Percentiles rank a stretch among this genome's conserved stretches.
phyloP scores from a whole-genome alignment of 257 asterid species.

The Petrea volubilis region DNA sequence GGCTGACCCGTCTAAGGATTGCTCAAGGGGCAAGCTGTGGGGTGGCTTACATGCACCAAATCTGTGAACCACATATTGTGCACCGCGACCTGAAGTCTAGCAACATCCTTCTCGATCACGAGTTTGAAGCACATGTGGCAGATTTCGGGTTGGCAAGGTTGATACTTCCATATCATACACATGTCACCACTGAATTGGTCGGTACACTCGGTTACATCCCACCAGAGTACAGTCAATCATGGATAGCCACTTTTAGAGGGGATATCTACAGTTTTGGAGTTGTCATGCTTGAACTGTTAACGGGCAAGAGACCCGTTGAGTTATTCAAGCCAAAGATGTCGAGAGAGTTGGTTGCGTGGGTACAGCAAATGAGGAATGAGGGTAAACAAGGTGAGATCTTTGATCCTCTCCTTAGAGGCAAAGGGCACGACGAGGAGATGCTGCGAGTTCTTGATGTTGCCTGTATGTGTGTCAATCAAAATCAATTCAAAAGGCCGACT shows the following conservation, averaged over 20 bases:
- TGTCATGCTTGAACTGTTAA: conserved; percentile 81
- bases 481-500: conserved; percentile 84
- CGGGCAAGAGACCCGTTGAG: conserved; percentile 91
- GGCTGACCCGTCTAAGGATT: conserved; percentile 79
- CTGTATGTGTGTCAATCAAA: conserved; percentile 78
- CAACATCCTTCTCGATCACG: conserved; percentile 83
- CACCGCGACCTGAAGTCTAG: conserved; percentile 96
- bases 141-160: conserved; percentile 90
- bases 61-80: conserved; percentile 91
- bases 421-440: conserved; percentile 84
- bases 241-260: conserved; percentile 96
- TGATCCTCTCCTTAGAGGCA: conserved; percentile 68
- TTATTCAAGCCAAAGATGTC: conserved; percentile 71
- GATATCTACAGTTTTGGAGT: conserved; percentile 94
- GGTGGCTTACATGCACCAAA: conserved; percentile 90
- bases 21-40: conserved; percentile 81
- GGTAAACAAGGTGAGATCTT: conserved; percentile 76
- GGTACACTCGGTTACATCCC: conserved; percentile 98
- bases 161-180: conserved; percentile 86
- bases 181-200: conserved; percentile 92
- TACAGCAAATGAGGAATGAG: conserved; percentile 66
- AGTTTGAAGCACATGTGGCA: conserved; percentile 89
- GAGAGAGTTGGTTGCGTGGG: conserved; percentile 82
- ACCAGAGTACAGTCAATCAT: conserved; percentile 94
- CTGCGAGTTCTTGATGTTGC: conserved; percentile 75